Evolutionary conservation across 140 eudicot genomes (phyloP), one percentile per base, ranked within the genome.

Genomic region (Anethum foeniculum): DNA sequence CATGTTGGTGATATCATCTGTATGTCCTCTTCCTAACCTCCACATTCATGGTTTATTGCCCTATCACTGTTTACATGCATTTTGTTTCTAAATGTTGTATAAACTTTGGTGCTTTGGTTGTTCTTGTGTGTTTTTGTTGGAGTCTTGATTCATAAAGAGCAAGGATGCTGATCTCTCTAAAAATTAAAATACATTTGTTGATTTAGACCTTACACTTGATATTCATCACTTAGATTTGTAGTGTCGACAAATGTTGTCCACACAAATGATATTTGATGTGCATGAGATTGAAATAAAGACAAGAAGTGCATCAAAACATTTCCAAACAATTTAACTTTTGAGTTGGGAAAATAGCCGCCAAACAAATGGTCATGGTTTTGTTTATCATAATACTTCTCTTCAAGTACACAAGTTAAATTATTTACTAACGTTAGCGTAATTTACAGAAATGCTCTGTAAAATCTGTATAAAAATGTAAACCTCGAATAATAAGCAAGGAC

Each of bases 1-100:
- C 75, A 79, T 32, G 74, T 79, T 79, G 81, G 81, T 62, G 81
- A 79, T 43, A 64, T 16, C 32, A 43, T 79, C 4, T 21, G 81
- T 79, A 79, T 38, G 81, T 25, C 36, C 4, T 25, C 25, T 43
- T 14, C 5, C 49, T 60, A 11, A 5, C 56, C 54, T 74, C 58
- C 36, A 23, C 19, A 21, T 74, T 25, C 5, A 10, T 67, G 34
- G 36, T 69, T 27, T 69, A 69, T 12, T 28, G 18, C 3, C 43
- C 16, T 12, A 34, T 58, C 36, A 54, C 72, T 19, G 7, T 38
- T 21, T 58, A 75, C 52, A 46, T 36, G 52, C 54, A 73, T 46
- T 38, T 75, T 5, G 16, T 43, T 46, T 12, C 41, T 7, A 18
- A 71, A 5, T 23, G 8, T n/a, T 44, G 14, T 44, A 44, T 23